Evolutionary conservation across 2,329 filamentous ascomycete species (phyloP).

Genomic region (Sclerotinia trifoliorum): DNA sequence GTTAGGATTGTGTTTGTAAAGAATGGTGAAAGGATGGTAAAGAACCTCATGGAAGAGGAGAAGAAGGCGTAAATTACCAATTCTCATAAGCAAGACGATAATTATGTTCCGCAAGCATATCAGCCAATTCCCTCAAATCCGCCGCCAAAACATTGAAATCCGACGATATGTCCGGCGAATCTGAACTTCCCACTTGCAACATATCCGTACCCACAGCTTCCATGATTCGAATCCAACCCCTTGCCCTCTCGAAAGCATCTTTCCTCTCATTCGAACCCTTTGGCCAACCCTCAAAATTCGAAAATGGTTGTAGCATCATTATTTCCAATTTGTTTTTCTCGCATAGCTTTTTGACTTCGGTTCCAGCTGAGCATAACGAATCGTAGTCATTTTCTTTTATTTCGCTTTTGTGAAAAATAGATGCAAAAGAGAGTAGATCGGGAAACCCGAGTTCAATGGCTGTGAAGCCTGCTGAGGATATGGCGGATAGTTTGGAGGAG

Average conservation of each 20-base stretch:
- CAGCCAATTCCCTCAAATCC: slow-evolving; percentile 65
- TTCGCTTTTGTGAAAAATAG: slow-evolving; percentile 49
- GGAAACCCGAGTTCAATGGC: slow-evolving; percentile 74
- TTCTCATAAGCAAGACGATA: slow-evolving; percentile 74
- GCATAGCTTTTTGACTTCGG: slow-evolving; percentile 54
- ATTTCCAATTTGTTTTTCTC: slow-evolving; percentile 56
- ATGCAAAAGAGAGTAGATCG: slow-evolving; percentile 65
- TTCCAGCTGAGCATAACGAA: slow-evolving; percentile 54
- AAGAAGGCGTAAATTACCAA: slow-evolving; percentile 44
- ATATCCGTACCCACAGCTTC: slow-evolving; percentile 65
- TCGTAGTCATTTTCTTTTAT: slow-evolving; percentile 59
- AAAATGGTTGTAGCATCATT: slow-evolving; percentile 73
- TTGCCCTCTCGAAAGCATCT: slow-evolving; percentile 61
- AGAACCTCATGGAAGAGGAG: background rate
- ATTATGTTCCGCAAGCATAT: slow-evolving; percentile 56
- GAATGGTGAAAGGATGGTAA: background rate
- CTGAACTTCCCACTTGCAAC: slow-evolving; percentile 54
- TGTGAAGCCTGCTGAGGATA: slow-evolving; percentile 63
- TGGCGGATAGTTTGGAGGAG: slow-evolving; percentile 59
- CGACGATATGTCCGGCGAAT: slow-evolving; percentile 10
- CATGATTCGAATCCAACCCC: slow-evolving; percentile 71
- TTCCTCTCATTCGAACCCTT: slow-evolving; percentile 55
- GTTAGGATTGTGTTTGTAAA: background rate
- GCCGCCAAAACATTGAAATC: slow-evolving; percentile 48
- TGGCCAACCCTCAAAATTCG: slow-evolving; percentile 75